Evolutionary conservation across 2,329 filamentous ascomycete genomes (phyloP), one percentile per base, ranked within the genome.

Genomic region (Beauveria australis): DNA sequence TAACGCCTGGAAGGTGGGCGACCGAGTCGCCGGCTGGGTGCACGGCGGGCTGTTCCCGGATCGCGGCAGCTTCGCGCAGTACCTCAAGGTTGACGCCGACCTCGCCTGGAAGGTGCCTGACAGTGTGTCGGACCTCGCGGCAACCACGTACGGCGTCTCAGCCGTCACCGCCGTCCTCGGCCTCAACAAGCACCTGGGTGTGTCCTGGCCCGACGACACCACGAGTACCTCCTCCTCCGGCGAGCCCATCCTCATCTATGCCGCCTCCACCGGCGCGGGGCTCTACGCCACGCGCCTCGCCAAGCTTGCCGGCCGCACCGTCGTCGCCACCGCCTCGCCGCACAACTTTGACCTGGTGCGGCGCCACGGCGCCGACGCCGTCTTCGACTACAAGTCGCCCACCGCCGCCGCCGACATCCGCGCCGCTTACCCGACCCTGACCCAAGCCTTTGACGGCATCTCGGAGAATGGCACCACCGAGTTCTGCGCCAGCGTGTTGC

Each of bases 181-280:
- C 5, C 43, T 71, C n/a, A 68, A 67, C 40, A 53, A 64, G 33
- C 66, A 63, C 12, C 66, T 67, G 4, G 66, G 61, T 1, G 26
- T 71, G 9, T 67, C 68, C 1, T 69, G 60, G 51, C 16, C 61
- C 4, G 53, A 40, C 7, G 8, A 12, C 6, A 19, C 30, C n/a
- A 5, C 19, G 1, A 22, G 40, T 18, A 26, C 73, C 62, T 19
- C 28, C 54, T 5, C 43, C 26, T 19, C 18, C 3, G 44, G 37
- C 51, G 52, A 54, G 56, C 69, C 75, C 2, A 67, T 80, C 60
- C 68, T 77, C 48, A 64, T 74, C 53, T 83, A 79, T 75, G 81
- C 80, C 14, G 82, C 80, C 6, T 75, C 77, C 5, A 76, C 76
- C 0, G 72, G 71, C 28, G 77, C 79, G 1, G 79, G 80, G 0